Evolutionary conservation across 768 basidiomycete species (phyloP).

Genomic region (Pleurotus tuber-regium): DNA sequence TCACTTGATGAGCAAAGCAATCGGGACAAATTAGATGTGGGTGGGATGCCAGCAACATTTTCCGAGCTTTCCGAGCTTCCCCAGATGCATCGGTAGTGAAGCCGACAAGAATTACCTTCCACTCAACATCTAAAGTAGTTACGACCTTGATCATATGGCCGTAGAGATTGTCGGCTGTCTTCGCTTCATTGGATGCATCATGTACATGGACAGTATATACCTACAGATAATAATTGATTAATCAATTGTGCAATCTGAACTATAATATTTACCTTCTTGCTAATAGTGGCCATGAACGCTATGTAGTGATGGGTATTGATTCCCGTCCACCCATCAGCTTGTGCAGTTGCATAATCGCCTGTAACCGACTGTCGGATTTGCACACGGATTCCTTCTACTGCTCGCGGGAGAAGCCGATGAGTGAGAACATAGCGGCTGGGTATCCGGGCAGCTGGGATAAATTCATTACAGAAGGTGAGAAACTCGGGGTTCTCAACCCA

Average conservation of each 20-base stretch:
- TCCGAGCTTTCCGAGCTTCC: no score
- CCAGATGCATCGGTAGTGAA: conserved; percentile 25
- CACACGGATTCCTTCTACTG: conserved; percentile 12
- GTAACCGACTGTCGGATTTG: background rate
- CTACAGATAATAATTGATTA: conserved; percentile 14
- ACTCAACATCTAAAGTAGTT: conserved; percentile 17
- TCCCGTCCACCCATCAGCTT: conserved; percentile 26
- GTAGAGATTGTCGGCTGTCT: conserved; percentile 23
- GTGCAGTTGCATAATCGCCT: conserved; percentile 15
- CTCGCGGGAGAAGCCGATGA: conserved; percentile 19
- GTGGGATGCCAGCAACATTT: no score
- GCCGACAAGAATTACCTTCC: conserved; percentile 19
- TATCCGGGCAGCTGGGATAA: conserved; percentile 25
- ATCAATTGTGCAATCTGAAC: no score
- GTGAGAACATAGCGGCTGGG: conserved; percentile 23
- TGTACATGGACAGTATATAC: conserved; percentile 18
- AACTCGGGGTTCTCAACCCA: conserved; percentile 38
- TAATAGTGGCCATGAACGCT: conserved; percentile 29
- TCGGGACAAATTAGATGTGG: no score
- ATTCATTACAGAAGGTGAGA: conserved; percentile 25
- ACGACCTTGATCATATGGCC: conserved; percentile 10
- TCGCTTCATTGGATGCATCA: no score
- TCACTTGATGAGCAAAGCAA: no score
- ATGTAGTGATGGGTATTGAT: conserved; percentile 23
- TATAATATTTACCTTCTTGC: conserved; percentile 13